Evolutionary conservation across 2,329 filamentous ascomycete species (phyloP), one percentile per base, ranked within the genome.

Genomic region (Cladosporium sp.): DNA sequence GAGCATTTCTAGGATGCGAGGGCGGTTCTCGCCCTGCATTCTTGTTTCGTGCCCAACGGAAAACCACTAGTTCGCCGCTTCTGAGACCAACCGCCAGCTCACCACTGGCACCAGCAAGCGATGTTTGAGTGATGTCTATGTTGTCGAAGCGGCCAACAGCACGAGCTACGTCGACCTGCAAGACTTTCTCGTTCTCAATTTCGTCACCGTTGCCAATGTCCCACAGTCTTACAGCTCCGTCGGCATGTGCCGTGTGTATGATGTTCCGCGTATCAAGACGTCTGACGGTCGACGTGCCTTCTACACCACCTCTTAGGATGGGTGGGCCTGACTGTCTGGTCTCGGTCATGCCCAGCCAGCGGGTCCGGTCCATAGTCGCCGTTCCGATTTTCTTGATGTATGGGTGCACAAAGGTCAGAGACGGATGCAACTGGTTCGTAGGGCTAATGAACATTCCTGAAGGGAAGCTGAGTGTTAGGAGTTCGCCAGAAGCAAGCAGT

Each of bases 311-410:
- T 63, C 85, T 84, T 2, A 96, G 74, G 38, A 99, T 81, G 9
- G 82, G 82, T 42, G 92, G 92, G 0, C 92, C 92, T 66, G 89
- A 86, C 43, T 86, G 83, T 39, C 93, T 84, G 63, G 84, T 88
- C 73, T 97, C 94, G n/a, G 85, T 84, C 85, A 97, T 88, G 3
- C 90, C 90, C 14, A 97, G 82, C 94, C 94, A 99, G 63, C 87
- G 83, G 7, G 85, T 85, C 28, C 94, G 85, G 50, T 91, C 87
- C 11, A 97, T 79, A 12, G 84, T 83, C 9, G 90, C 83, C n/a
- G 95, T 80, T 15, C 84, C 82, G 54, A 89, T 80, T 52, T 86
- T 85, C 56, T 85, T 88, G 59, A 94, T 85, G 70, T 96, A 97
- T 0, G 94, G 94, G 69, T 97, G 92, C 6, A 96, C 88, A 63